Evolutionary conservation across 202 grass and related monocot genomes (phyloP).

Genomic region (Schoenoplectus tabernaemontani): DNA sequence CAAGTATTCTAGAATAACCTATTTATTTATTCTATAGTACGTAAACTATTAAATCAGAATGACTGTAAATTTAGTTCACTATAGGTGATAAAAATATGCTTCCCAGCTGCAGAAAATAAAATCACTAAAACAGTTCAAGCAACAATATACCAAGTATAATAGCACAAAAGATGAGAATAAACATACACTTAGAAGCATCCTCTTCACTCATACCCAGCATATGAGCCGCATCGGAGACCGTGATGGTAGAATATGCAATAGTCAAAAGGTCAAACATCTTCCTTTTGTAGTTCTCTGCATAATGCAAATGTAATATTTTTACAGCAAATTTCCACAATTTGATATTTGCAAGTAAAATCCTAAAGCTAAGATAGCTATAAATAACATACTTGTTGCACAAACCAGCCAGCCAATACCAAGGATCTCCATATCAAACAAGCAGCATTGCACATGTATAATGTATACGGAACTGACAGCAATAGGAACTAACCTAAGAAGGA

Average conservation of each 20-base stretch:
- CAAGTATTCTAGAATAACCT: background rate
- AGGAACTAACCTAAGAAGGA: slow-evolving; percentile 54
- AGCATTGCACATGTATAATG: background rate
- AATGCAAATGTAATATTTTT: background rate
- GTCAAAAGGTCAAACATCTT: slow-evolving; percentile 85
- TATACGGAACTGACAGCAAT: background rate
- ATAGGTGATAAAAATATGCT: background rate
- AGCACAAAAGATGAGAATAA: slow-evolving; percentile 1
- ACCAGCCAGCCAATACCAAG: background rate
- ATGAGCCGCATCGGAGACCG: slow-evolving; percentile 55
- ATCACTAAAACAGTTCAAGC: background rate
- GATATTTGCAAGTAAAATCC: background rate
- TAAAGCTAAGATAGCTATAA: background rate
- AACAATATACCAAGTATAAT: background rate
- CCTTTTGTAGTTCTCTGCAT: slow-evolving; percentile 84
- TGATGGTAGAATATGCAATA: slow-evolving; percentile 83
- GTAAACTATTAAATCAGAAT: background rate
- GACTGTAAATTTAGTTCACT: background rate
- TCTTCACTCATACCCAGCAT: slow-evolving; percentile 86
- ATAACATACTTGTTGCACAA: background rate
- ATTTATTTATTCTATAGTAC: background rate
- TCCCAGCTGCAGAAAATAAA: background rate
- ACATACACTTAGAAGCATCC: slow-evolving; percentile 68
- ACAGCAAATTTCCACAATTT: background rate
- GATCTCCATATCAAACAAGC: background rate